Base-by-base conservation (phyloP, 352 stramenopile genomes). In the Pythium dissimile region DNA sequence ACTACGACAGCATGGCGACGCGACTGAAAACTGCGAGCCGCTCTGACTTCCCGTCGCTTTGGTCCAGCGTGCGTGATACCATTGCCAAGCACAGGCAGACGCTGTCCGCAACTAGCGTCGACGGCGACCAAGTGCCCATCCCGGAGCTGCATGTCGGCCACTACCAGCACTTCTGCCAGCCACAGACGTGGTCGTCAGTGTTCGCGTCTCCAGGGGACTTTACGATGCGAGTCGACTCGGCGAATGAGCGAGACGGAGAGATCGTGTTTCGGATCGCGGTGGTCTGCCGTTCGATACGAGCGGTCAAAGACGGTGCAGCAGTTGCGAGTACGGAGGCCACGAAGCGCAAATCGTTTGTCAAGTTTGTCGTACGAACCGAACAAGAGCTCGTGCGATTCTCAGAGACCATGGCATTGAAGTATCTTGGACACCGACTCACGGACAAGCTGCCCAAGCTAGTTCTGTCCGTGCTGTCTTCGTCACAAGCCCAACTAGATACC, bases 141-240 rank as follows among this genome's bases (percentile, higher is more conserved):
- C 79, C 84, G 1, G 77, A 88, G n/a, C 75, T 75, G 43, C 67
- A 88, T 42, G 69, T 87, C 47, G 79, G 67, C 37, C 49, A 87
- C 16, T 91, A 84, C 50, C 75, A 86, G 30, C 66, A 66, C 46
- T 93, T 89, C 30, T 91, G 77, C 20, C 66, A 74, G 30, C 79
- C 77, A 11, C 75, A 78, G 7, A 72, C 56, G 8, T 93, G 84
- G 84, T 93, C 84, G 18, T 73, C 77, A 1, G 75, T 76, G 21
- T 93, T 93, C 62, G 75, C 84, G 4, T 84, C 75, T 2, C 75
- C 84, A 2, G 78, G 77, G 1, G 84, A 93, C 47, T 93, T 91
- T 46, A 93, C 84, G 2, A 72, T 91, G 50, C 86, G 85, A 38
- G 81, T 88, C 58, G 62, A 73, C 2, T 71, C 69, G 1, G 78